Percentiles rank a stretch among this genome's conserved stretches.
Evolutionary conservation across 371 early-diverging fungal species (phyloP).

Genomic region (Syncephalis plumigaleata): DNA sequence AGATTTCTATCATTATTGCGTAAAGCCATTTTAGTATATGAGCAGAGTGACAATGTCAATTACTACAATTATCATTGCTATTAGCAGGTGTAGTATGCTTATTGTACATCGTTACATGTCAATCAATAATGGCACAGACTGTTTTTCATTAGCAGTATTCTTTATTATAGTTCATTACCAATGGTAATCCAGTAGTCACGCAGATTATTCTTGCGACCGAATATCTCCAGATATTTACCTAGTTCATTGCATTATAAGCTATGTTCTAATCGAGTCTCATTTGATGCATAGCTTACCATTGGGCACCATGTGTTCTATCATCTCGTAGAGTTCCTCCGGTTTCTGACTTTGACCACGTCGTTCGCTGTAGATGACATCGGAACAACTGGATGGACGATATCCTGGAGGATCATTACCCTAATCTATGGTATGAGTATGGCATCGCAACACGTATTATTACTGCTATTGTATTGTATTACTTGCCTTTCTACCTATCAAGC

Average conservation of each 20-base stretch:
- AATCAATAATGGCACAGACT: too few relatives aligned
- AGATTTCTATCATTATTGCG: too few relatives aligned
- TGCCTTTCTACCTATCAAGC: constrained; percentile 77
- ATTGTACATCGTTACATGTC: too few relatives aligned
- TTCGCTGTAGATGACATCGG: constrained; percentile 84
- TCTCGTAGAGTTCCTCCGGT: constrained; percentile 81
- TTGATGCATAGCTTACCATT: constrained; percentile 47
- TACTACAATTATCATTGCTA: too few relatives aligned
- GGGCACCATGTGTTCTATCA: constrained; percentile 81
- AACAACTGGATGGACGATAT: constrained; percentile 55
- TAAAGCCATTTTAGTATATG: too few relatives aligned
- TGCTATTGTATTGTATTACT: neutral
- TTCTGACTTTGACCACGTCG: constrained; percentile 89
- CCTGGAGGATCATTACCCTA: constrained; percentile 60
- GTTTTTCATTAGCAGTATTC: too few relatives aligned
- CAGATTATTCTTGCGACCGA: constrained; percentile 86
- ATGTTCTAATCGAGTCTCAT: neutral
- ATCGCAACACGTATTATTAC: too few relatives aligned
- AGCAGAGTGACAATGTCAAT: too few relatives aligned
- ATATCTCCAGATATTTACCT: constrained; percentile 78
- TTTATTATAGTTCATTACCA: constrained; percentile 78
- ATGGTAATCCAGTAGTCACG: constrained; percentile 90
- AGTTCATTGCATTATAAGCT: neutral
- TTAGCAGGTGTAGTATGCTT: too few relatives aligned
- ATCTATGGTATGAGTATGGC: neutral